These are phyloP conservation scores for Aspergillus thermomutatus DNA, from an alignment of 2,329 filamentous ascomycete genomes.

Conservation along the genomic window DNA sequence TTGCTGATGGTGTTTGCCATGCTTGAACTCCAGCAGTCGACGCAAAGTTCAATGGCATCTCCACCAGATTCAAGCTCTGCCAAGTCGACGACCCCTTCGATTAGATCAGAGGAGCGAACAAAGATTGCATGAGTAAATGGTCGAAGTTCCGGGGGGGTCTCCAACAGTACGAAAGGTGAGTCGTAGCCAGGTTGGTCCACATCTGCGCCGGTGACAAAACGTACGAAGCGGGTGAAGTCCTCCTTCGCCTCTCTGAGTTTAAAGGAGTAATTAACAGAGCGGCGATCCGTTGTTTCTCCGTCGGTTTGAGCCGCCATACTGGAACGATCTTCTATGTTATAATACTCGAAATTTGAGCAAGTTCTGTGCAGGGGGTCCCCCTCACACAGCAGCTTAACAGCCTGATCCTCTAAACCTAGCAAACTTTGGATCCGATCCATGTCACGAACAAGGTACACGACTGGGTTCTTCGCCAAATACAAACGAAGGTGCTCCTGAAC, in stretches of 20 bases:
- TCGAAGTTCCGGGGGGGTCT: slow-evolving; percentile 57
- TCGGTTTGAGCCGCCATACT: slow-evolving; percentile 16
- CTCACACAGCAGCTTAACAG: slow-evolving; percentile 41
- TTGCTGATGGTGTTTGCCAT: slow-evolving; percentile 51
- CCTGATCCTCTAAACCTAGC: slow-evolving; percentile 43
- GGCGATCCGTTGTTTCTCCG: slow-evolving; percentile 41
- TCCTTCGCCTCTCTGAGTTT: slow-evolving; percentile 54
- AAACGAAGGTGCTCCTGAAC: slow-evolving; percentile 40
- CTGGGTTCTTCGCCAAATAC: slow-evolving; percentile 37
- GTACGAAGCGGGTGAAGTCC: slow-evolving; percentile 59
- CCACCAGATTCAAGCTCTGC: slow-evolving; percentile 55
- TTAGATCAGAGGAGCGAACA: slow-evolving; percentile 36
- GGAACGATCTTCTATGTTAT: slow-evolving; percentile 47
- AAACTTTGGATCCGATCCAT: slow-evolving; percentile 39
- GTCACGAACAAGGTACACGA: slow-evolving; percentile 41
- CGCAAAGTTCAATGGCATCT: slow-evolving; percentile 59
- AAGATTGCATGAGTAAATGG: slow-evolving; percentile 45
- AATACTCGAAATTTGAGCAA: slow-evolving; percentile 48
- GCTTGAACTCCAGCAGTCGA: slow-evolving; percentile 56
- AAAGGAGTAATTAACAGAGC: slow-evolving; percentile 46
- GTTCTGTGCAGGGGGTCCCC: slow-evolving; percentile 46
- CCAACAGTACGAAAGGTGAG: slow-evolving; percentile 59
- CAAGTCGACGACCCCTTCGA: slow-evolving; percentile 40
- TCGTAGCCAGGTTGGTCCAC: slow-evolving; percentile 53
- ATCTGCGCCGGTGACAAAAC: slow-evolving; percentile 54